Conservation (phyloP, 371 early-diverging fungal genomes). For the Apophysomyces ossiformis region DNA sequence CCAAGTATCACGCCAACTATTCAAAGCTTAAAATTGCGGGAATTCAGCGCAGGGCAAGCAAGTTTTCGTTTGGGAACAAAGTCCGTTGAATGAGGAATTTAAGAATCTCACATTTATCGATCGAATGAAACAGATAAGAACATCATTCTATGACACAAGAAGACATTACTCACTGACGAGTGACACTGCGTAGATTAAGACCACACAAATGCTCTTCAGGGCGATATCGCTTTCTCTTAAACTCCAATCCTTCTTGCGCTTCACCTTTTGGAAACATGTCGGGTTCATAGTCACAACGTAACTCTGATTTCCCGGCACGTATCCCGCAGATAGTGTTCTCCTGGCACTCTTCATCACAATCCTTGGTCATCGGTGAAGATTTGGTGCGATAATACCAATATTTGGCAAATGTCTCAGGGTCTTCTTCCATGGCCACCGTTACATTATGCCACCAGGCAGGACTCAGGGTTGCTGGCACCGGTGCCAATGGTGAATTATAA, state of each 20-base stretch:
- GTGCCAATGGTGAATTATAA: slow-evolving; percentile 39
- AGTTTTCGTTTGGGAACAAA: too few species aligned
- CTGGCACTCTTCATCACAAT: slow-evolving; percentile 50
- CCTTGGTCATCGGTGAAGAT: slow-evolving; percentile 34
- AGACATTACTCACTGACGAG: background rate
- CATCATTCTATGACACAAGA: background rate
- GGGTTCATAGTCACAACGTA: slow-evolving; percentile 49
- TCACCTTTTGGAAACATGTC: slow-evolving; percentile 22
- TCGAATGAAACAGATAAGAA: too few species aligned
- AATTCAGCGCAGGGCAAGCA: too few species aligned
- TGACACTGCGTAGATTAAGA: slow-evolving; percentile 10
- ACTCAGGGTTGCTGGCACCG: slow-evolving; percentile 33
- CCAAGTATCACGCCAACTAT: too few species aligned
- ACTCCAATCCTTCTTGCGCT: background rate
- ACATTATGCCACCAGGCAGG: slow-evolving; percentile 69
- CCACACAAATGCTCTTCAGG: slow-evolving; percentile 19
- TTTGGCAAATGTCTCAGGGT: slow-evolving; percentile 41
- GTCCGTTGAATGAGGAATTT: too few species aligned
- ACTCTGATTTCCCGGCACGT: slow-evolving; percentile 59
- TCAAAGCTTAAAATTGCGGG: too few species aligned
- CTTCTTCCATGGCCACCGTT: slow-evolving; percentile 51
- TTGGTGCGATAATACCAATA: slow-evolving; percentile 52
- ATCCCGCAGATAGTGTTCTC: slow-evolving; percentile 50
- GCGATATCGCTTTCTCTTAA: background rate
- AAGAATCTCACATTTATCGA: too few species aligned